Conservation (phyloP, 768 basidiomycete genomes). For the Tulasnella sp. region DNA sequence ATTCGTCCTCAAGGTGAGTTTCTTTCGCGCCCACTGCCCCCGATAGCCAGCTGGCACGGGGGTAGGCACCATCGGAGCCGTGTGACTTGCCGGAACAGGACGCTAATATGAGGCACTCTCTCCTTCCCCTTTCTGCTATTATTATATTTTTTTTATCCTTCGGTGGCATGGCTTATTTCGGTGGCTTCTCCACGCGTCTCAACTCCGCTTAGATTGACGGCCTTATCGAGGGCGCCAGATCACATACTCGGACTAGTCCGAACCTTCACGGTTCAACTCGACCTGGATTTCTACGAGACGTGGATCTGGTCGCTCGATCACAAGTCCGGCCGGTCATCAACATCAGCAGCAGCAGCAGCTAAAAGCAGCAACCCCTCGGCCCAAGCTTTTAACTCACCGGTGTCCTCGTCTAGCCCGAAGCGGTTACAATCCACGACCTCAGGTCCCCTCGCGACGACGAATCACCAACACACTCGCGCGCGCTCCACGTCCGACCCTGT, state of each 20-base stretch:
- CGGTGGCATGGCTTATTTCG: conserved; percentile 7
- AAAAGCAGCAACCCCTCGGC: neutral
- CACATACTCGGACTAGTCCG: conserved; percentile 27
- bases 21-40: neutral
- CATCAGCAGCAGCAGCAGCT: neutral
- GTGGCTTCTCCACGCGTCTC: conserved; percentile 20
- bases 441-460: neutral
- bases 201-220: conserved; percentile 19
- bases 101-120: neutral
- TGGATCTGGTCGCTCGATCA: conserved; percentile 31
- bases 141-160: neutral
- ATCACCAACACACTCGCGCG: neutral
- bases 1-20: conserved; percentile 27
- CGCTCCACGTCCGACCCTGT: conserved; percentile 29
- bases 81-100: neutral
- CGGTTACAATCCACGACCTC: neutral
- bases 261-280: conserved; percentile 22
- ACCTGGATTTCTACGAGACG: conserved; percentile 27
- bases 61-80: neutral
- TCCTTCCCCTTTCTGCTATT: neutral
- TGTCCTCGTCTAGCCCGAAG: neutral
- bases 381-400: neutral
- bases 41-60: neutral
- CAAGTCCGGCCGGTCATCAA: neutral
- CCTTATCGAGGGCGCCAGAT: conserved; percentile 19